A percentile compares a stretch with the other conserved stretches of the same genome.
phyloP scores from a whole-genome alignment of 345 rosid species.

The Populus nigra region DNA sequence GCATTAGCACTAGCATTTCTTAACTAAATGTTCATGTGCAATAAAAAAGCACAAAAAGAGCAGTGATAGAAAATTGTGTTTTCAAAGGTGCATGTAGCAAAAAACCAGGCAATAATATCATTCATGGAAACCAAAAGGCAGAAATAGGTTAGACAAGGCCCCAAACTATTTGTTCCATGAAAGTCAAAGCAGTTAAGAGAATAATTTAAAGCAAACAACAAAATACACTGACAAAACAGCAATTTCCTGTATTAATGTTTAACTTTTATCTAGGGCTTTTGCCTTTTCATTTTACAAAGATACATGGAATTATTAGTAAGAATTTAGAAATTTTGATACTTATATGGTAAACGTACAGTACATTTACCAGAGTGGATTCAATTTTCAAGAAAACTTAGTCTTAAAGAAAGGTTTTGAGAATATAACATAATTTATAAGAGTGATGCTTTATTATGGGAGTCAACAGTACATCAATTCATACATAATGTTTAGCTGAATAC shows the following conservation, averaged over 20 bases:
- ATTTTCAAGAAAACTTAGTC: not conserved
- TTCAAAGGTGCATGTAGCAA: not conserved
- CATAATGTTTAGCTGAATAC: not conserved
- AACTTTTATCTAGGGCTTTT: not conserved
- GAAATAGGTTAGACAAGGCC: not conserved
- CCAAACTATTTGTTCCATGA: not conserved
- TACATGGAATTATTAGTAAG: not conserved
- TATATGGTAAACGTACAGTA: not conserved
- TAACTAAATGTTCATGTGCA: not conserved
- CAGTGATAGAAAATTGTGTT: not conserved
- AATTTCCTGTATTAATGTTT: not conserved
- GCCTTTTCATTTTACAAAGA: not conserved
- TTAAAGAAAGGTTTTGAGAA: not conserved
- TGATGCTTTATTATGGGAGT: not conserved
- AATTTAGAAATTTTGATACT: not conserved
- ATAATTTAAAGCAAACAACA: not conserved
- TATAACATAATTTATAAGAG: not conserved
- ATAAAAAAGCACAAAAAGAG: not conserved
- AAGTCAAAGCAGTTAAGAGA: not conserved
- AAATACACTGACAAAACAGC: not conserved
- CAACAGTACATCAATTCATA: not conserved
- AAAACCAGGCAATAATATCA: not conserved
- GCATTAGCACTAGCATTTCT: not conserved
- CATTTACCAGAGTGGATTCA: not conserved
- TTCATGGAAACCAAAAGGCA: not conserved